phyloP scores from a whole-genome alignment of 116 monocot species.

The Zostera marina region DNA sequence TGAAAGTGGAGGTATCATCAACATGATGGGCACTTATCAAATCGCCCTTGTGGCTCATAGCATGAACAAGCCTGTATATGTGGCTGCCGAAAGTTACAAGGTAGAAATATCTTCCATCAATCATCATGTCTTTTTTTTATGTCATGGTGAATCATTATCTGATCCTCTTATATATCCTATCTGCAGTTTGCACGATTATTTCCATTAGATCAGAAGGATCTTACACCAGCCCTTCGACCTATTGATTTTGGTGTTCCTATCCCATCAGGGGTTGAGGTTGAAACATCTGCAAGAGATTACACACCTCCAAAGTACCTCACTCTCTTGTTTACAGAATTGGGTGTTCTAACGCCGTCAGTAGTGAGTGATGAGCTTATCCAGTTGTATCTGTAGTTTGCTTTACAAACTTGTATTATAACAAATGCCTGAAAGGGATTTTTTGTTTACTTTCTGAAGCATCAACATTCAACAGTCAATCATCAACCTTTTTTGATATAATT shows the following conservation, averaged over 20 bases:
- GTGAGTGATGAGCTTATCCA: conserved; percentile 97
- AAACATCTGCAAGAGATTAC: conserved; percentile 85
- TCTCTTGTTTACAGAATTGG: conserved; percentile 84
- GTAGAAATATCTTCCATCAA: no score
- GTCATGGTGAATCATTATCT: neutral
- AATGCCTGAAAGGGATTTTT: no score
- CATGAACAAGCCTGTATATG: conserved; percentile 97
- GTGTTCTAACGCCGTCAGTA: conserved; percentile 85
- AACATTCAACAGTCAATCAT: no score
- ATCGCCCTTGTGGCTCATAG: conserved; percentile 81
- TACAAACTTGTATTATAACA: no score
- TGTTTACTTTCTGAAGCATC: no score
- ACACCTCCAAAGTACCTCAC: conserved; percentile 90
- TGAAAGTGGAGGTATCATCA: conserved; percentile 92
- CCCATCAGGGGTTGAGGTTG: conserved; percentile 73
- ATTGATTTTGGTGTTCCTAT: conserved; percentile 78
- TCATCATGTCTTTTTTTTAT: neutral
- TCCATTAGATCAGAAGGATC: conserved; percentile 86
- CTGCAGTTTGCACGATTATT: conserved; percentile 81
- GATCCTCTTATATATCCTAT: neutral
- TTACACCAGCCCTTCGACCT: conserved; percentile 57
- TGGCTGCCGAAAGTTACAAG: conserved; percentile 98
- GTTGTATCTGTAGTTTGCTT: conserved; percentile 59
- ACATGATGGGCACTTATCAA: conserved; percentile 99
- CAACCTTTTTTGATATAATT: no score